Evolutionary conservation across 202 grass and related monocot species (phyloP), one percentile per base, ranked within the genome.

Genomic region (Schoenoplectus tabernaemontani): DNA sequence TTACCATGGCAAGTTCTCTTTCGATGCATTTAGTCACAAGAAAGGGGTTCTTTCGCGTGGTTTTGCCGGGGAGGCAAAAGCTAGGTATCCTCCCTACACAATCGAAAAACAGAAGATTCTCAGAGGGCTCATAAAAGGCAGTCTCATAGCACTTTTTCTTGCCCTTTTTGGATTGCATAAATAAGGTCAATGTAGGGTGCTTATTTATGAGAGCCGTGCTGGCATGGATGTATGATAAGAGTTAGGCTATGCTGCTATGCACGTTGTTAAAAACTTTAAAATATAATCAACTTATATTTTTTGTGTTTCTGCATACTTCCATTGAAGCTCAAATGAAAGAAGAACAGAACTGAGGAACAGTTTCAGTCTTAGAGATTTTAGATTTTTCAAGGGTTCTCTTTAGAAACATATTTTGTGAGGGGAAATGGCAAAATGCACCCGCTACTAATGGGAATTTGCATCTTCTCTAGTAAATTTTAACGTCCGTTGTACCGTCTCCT

Each of bases 51-150:
- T 99, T 33, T 59, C 86, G 32, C 84, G 96, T 3, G 66, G 88
- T 20, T 99, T 89, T 26, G 34, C 24, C 0, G 89, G 85, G 4
- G 92, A 99, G 78, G 81, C 87, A 3, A 58, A 32, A 0, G 90
- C 88, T 1, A 86, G 96, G 82, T 99, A 99, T 64, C 96, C 96
- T 6, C 96, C 96, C 0, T 99, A 96, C 78, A 91, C 96, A 9
- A 0, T n/a, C 0, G 59, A 53, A 56, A 99, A 96, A 76, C 96
- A 96, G 79, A 93, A 77, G 75, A 85, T 99, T 82, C 23, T 99
- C 7, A 89, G 87, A 79, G 90, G 87, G 11, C 69, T 99, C 13
- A 83, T 99, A 20, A 78, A 87, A 5, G 92, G 96, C 41, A 96
- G 90, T 57, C 69, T 99, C 83, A 13, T 93, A 26, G 89, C 92